Evolutionary conservation across 2,329 filamentous ascomycete species (phyloP), one percentile per base, ranked within the genome.

Genomic region (Chaetomiaceae sp.): DNA sequence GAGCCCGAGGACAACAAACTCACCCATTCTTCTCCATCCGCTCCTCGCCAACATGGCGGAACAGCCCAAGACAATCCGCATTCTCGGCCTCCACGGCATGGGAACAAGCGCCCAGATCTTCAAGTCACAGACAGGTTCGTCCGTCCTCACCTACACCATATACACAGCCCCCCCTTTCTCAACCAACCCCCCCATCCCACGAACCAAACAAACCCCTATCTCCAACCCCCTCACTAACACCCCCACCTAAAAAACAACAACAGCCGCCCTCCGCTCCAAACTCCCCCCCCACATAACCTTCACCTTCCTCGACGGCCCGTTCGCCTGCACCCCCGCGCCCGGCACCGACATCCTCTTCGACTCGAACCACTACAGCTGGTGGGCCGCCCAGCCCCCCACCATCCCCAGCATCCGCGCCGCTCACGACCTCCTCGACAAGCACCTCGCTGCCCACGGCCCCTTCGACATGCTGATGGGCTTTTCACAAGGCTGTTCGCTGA

Each of bases 401-500:
- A 51, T 60, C 38, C 54, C 61, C 43, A 58, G 61, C n/a, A 68
- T 72, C 51, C 62, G 63, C 8, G 59, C 56, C n/a, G 62, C 68
- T 9, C 62, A 66, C 51, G 51, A 60, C 16, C 69, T 68, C 67
- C 57, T 74, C n/a, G 56, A 62, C 19, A 58, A 60, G 23, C 65
- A 69, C 51, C 47, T 72, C 2, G 60, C 56, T 2, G 53, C 59
- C 21, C 55, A 68, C 49, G 67, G 64, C 0, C 67, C 68, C 16
- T 69, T 64, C 55, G 68, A 70, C 48, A 60, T 62, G 9, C 56
- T 68, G 50, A 63, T 66, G 57, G 63, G 68, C 57, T 70, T 70
- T 57, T 68, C 65, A 5, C 68, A 70, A 54, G 70, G 70, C 17
- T 72, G 69, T 37, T 58, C 65, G 5, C 58, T 73, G 3, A 60